phyloP scores from a whole-genome alignment of 805 yeast species.

The Teunomyces kruisii region DNA sequence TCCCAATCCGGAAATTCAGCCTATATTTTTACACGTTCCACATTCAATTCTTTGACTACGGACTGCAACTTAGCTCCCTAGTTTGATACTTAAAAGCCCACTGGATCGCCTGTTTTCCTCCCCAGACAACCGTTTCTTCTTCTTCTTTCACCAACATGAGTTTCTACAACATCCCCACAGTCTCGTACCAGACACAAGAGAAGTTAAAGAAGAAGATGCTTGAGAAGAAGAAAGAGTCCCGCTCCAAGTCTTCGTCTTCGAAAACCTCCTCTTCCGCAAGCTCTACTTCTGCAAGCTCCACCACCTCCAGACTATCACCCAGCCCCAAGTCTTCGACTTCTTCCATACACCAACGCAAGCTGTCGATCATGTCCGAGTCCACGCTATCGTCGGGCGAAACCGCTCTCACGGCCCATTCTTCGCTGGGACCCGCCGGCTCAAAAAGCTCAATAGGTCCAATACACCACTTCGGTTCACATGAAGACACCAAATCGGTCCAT shows the following conservation, averaged over 20 bases:
- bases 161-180: constrained; percentile 16
- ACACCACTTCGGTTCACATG: not conserved
- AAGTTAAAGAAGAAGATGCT: constrained; percentile 15
- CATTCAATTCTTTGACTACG: too few species aligned
- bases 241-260: not conserved
- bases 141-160: constrained; percentile 9
- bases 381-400: constrained; percentile 6
- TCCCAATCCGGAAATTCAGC: too few species aligned
- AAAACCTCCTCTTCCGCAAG: too few species aligned
- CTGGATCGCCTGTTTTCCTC: too few species aligned
- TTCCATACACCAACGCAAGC: not conserved
- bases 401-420: constrained; percentile 2
- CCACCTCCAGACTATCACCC: not conserved
- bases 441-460: not conserved
- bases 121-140: too few species aligned
- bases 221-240: constrained; percentile 6
- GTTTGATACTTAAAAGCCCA: too few species aligned
- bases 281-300: too few species aligned
- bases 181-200: constrained; percentile 17
- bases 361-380: constrained; percentile 5
- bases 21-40: not conserved
- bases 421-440: not conserved
- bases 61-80: too few species aligned
- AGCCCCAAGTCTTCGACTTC: constrained; percentile 1
- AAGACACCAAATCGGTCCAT: not conserved